phyloP scores from a whole-genome alignment of 140 eudicot genomes.

The Stevia rebaudiana region DNA sequence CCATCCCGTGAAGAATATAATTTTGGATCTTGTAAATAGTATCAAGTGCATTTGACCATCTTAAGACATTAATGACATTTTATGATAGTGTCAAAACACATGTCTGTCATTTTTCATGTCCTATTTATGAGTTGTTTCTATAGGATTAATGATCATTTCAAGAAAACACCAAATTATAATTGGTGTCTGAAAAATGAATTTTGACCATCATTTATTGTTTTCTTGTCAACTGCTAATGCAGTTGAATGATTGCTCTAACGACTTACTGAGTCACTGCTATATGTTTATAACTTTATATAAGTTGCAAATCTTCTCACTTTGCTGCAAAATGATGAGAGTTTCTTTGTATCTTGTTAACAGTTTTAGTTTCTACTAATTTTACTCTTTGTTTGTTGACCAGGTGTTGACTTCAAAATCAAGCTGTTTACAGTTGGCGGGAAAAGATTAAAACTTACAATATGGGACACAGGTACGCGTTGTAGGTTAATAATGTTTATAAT shows the following conservation, averaged over 20 bases:
- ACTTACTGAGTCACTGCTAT: background rate
- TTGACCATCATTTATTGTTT: background rate
- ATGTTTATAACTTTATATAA: background rate
- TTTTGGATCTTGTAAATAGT: background rate
- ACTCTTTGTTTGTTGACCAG: constrained; percentile 29
- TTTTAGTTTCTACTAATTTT: constrained; percentile 5
- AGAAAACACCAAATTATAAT: background rate
- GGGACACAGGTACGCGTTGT: constrained; percentile 59
- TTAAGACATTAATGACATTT: background rate
- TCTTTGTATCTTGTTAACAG: background rate
- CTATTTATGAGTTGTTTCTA: background rate
- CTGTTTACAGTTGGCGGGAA: constrained; percentile 57
- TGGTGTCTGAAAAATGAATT: background rate
- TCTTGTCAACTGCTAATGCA: background rate
- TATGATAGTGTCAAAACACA: background rate
- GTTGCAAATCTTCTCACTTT: constrained; percentile 3
- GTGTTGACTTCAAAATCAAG: constrained; percentile 69
- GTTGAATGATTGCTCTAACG: background rate
- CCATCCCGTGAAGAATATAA: too few species aligned
- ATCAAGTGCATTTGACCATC: background rate
- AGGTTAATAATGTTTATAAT: background rate
- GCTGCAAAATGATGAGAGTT: background rate
- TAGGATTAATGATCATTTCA: background rate
- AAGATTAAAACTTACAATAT: constrained; percentile 57
- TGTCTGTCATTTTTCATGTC: background rate